These are phyloP conservation scores for Penicillium sp. DNA, from an alignment of 2,329 filamentous ascomycete species.

Conservation along the genomic window DNA sequence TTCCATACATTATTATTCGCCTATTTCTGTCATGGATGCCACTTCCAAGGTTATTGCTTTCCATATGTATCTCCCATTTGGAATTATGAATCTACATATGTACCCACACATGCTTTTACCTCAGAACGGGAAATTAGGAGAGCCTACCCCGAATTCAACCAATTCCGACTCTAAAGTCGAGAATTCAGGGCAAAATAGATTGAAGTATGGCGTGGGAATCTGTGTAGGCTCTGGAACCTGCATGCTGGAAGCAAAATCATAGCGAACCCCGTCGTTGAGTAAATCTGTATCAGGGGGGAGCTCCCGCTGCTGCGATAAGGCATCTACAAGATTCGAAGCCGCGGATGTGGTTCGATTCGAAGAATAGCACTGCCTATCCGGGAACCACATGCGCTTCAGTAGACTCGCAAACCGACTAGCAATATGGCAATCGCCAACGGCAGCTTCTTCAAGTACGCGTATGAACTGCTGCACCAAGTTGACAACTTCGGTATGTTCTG, in stretches of 20 bases:
- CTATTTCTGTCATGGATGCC: no score
- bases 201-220: neutral
- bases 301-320: no score
- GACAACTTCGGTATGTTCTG: neutral
- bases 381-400: constrained; percentile 8
- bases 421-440: constrained; percentile 9
- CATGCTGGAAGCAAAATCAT: neutral
- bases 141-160: neutral
- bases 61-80: neutral
- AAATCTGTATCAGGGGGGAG: no score
- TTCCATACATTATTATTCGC: no score
- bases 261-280: neutral
- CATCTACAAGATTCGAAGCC: no score
- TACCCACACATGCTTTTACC: no score
- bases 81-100: neutral
- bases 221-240: neutral
- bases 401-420: constrained; percentile 3
- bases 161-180: neutral
- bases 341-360: no score
- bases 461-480: constrained; percentile 8
- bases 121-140: neutral
- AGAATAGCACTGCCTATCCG: neutral
- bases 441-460: constrained; percentile 4
- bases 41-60: neutral
- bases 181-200: neutral